Evolutionary conservation across 1,284 basidiomycete species (phyloP).

Genomic region (Dichomitus squalens): DNA sequence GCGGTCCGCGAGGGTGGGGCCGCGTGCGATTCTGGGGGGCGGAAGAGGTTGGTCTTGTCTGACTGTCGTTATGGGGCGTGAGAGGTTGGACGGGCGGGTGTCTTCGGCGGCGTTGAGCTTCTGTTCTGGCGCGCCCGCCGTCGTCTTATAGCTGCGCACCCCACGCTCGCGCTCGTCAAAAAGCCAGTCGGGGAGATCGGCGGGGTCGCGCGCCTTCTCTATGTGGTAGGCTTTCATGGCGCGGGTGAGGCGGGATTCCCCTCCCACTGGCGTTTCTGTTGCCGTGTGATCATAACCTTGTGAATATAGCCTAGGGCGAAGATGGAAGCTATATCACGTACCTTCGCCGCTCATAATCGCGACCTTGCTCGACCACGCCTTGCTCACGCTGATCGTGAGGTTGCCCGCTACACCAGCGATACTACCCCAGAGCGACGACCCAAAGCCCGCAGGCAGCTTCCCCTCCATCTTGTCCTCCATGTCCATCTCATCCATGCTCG

Average conservation of each 20-base stretch:
- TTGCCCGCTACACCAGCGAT: conserved; percentile 55
- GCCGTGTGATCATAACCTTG: neutral
- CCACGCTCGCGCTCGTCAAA: conserved; percentile 60
- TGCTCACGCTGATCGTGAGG: conserved; percentile 58
- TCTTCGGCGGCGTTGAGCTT: neutral
- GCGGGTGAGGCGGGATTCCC: conserved; percentile 62
- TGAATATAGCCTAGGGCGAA: conserved; percentile 4
- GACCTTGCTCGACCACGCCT: conserved; percentile 55
- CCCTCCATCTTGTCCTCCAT: conserved; percentile 12
- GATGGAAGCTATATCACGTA: conserved; percentile 27
- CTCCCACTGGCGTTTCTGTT: conserved; percentile 55
- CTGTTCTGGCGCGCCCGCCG: neutral
- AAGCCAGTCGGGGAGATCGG: conserved; percentile 70
- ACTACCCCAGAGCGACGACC: conserved; percentile 54
- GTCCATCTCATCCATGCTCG: conserved; percentile 44
- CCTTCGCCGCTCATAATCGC: conserved; percentile 51
- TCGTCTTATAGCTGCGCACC: conserved; percentile 13
- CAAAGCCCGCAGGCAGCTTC: conserved; percentile 35
- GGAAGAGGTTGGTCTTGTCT: neutral
- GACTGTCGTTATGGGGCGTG: conserved; percentile 13
- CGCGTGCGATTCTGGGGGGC: conserved; percentile 11
- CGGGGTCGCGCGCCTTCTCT: conserved; percentile 54
- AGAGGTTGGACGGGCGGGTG: neutral
- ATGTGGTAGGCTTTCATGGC: conserved; percentile 71
- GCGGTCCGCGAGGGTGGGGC: conserved; percentile 17